Evolutionary conservation across 2,329 filamentous ascomycete genomes (phyloP).

Genomic region (Microcera coccophila): DNA sequence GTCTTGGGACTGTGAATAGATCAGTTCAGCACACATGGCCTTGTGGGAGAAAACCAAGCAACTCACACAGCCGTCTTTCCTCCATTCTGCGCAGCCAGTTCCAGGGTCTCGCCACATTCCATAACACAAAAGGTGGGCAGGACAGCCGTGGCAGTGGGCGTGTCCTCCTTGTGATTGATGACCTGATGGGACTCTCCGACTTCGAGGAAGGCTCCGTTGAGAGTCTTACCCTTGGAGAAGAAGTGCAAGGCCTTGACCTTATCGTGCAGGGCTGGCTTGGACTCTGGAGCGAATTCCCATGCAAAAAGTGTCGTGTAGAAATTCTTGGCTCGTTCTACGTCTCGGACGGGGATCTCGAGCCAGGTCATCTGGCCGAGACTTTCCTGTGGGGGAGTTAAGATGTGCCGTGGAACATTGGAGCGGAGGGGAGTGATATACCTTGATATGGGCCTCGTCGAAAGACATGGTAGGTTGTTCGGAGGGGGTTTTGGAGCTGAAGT

Average conservation of each 20-base stretch:
- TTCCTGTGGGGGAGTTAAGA: conserved; percentile 11
- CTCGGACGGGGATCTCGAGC: conserved; percentile 37
- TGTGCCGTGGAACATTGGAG: not conserved
- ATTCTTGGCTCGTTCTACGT: conserved; percentile 32
- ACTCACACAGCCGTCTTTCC: conserved; percentile 36
- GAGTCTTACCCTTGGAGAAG: conserved; percentile 31
- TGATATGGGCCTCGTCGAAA: conserved; percentile 9
- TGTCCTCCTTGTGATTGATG: conserved; percentile 24
- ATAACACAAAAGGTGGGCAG: conserved; percentile 33
- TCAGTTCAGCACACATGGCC: conserved; percentile 5
- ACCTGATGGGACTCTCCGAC: conserved; percentile 29
- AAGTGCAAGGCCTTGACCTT: conserved; percentile 31
- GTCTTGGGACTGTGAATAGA: conserved; percentile 32
- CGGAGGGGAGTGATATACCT: conserved; percentile 7
- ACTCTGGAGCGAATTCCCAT: conserved; percentile 29
- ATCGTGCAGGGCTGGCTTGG: conserved; percentile 12
- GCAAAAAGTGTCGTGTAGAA: conserved; percentile 37
- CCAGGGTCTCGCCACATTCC: conserved; percentile 32
- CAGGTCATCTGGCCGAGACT: conserved; percentile 35
- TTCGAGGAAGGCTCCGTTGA: conserved; percentile 35
- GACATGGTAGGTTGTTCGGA: not conserved
- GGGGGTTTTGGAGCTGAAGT: not conserved
- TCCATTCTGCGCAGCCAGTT: conserved; percentile 27
- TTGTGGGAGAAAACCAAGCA: not conserved
- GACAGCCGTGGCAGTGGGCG: conserved; percentile 25